A percentile compares a stretch with the other conserved stretches of the same genome.
Evolutionary conservation across 2,329 filamentous ascomycete species (phyloP).

Genomic region (Nemania abortiva): DNA sequence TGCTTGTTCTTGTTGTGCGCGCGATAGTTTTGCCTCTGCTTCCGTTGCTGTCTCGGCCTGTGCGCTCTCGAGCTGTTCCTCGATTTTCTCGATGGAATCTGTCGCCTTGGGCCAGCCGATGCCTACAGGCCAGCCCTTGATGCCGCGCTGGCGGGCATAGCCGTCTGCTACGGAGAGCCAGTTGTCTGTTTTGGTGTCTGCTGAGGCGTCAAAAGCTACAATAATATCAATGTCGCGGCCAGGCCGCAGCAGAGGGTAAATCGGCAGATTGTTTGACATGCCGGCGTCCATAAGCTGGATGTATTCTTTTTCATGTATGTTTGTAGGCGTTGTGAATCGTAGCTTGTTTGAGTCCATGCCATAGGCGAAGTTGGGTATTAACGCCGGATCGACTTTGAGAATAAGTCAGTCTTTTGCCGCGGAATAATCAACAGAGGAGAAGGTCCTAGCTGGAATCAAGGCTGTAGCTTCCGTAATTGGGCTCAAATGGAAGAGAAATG

Average conservation of each 20-base stretch:
- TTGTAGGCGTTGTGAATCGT: slow-evolving; percentile 81
- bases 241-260: slow-evolving; percentile 91
- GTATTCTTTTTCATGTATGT: slow-evolving; percentile 77
- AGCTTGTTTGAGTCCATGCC: slow-evolving; percentile 81
- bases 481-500: background rate
- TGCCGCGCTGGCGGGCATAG: slow-evolving; percentile 87
- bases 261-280: slow-evolving; percentile 98
- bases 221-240: slow-evolving; percentile 90
- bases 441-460: no score
- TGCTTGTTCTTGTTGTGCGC: slow-evolving; percentile 61
- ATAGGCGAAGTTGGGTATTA: slow-evolving; percentile 88
- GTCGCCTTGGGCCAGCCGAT: slow-evolving; percentile 86
- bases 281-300: slow-evolving; percentile 94
- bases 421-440: background rate
- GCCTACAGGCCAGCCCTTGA: slow-evolving; percentile 95
- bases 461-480: background rate
- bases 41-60: slow-evolving; percentile 71
- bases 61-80: slow-evolving; percentile 75
- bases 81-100: slow-evolving; percentile 69
- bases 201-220: slow-evolving; percentile 93
- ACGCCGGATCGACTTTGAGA: slow-evolving; percentile 77
- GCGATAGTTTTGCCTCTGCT: slow-evolving; percentile 71
- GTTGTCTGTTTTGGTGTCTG: slow-evolving; percentile 93
- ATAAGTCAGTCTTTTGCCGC: slow-evolving; percentile 8
- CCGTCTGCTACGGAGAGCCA: slow-evolving; percentile 96